Conservation (phyloP, 2,329 filamentous ascomycete genomes). For the Juglanconis sp. region DNA sequence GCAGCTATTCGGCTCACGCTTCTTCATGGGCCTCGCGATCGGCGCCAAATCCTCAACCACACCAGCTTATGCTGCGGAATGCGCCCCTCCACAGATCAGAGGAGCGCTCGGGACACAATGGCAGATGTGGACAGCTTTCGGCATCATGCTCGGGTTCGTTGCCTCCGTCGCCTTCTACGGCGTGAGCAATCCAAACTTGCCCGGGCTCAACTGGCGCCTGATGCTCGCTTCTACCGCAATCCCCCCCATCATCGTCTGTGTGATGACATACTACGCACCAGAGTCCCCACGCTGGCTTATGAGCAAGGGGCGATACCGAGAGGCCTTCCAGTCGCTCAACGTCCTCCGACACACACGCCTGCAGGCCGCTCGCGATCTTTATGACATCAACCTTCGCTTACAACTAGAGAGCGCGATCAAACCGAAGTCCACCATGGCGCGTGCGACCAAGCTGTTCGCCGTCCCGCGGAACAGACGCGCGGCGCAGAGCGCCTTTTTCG, state of each 20-base stretch:
- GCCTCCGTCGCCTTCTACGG: slow-evolving; percentile 64
- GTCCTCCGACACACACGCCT: slow-evolving; percentile 55
- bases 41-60: slow-evolving; percentile 5
- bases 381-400: slow-evolving; percentile 45
- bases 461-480: slow-evolving; percentile 68
- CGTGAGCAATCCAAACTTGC: slow-evolving; percentile 34
- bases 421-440: background rate
- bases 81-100: slow-evolving; percentile 1
- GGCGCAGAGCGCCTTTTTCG: slow-evolving; percentile 70
- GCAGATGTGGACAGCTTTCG: slow-evolving; percentile 35
- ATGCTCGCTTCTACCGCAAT: slow-evolving; percentile 64
- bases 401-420: slow-evolving; percentile 23
- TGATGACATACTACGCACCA: slow-evolving; percentile 58
- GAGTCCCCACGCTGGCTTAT: slow-evolving; percentile 66
- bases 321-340: slow-evolving; percentile 55
- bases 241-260: slow-evolving; percentile 58
- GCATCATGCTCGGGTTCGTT: slow-evolving; percentile 32
- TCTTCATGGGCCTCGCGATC: slow-evolving; percentile 31
- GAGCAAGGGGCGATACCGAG: slow-evolving; percentile 53
- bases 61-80: slow-evolving; percentile 8
- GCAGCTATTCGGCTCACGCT: slow-evolving; percentile 66
- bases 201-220: slow-evolving; percentile 56
- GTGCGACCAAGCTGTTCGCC: slow-evolving; percentile 53
- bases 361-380: slow-evolving; percentile 61
- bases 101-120: slow-evolving; percentile 9